Conservation (phyloP, 176 grass and related monocot genomes). For the Rhynchospora breviuscula region DNA sequence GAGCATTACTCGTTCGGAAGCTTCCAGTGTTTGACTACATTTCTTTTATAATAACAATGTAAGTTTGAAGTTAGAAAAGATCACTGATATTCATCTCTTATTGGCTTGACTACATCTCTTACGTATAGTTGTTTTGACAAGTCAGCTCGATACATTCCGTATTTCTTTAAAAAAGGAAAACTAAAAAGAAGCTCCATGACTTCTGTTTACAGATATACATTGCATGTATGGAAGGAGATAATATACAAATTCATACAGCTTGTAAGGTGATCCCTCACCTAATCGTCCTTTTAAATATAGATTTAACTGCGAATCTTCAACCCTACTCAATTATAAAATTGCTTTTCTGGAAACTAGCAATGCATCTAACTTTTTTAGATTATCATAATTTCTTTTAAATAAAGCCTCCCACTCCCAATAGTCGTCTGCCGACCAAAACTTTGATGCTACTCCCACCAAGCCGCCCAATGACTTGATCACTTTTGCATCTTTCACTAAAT, state of each 20-base stretch:
- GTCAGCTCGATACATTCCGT: neutral
- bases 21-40: neutral
- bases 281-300: neutral
- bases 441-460: constrained; percentile 20
- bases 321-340: constrained; percentile 7
- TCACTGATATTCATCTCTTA: neutral
- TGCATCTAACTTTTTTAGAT: constrained; percentile 16
- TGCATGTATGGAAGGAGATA: constrained; percentile 10
- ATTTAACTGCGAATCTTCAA: neutral
- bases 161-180: neutral
- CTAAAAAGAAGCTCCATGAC: neutral
- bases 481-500: neutral
- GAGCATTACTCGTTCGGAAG: neutral
- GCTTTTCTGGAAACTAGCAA: neutral
- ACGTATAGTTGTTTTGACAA: neutral
- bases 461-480: neutral
- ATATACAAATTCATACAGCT: neutral
- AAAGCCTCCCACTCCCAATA: constrained; percentile 18
- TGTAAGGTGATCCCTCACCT: constrained; percentile 5
- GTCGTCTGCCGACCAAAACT: constrained; percentile 16
- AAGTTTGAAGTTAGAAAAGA: neutral
- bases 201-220: constrained; percentile 4
- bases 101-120: neutral
- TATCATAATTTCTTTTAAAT: constrained; percentile 25
- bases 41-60: neutral